Conservation (phyloP, 768 basidiomycete species). For the Tephrocybe sp. region DNA sequence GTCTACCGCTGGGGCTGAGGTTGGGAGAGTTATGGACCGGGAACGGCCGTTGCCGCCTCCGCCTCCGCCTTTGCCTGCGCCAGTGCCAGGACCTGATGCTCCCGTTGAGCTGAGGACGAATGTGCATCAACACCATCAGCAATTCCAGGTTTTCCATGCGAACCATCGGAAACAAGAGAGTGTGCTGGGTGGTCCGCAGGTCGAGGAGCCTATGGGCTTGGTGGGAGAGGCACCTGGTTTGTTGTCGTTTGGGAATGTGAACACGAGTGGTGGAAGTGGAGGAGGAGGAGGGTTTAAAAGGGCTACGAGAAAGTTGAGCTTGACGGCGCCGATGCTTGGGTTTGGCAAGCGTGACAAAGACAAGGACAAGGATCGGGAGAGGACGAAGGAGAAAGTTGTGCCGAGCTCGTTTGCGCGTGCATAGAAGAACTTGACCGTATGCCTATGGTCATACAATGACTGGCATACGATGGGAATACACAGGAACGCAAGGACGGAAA, state of each 20-base stretch:
- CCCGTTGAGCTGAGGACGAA: slow-evolving; percentile 1
- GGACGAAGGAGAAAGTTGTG: slow-evolving; percentile 15
- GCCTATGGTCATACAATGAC: too few species aligned
- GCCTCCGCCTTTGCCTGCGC: background rate
- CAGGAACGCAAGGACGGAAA: slow-evolving; percentile 1
- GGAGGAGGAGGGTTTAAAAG: slow-evolving; percentile 28
- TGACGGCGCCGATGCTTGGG: slow-evolving; percentile 59
- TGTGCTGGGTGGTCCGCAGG: slow-evolving; percentile 1
- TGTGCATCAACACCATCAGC: background rate
- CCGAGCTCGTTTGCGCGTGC: slow-evolving; percentile 8
- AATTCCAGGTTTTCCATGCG: background rate
- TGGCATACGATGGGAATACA: background rate
- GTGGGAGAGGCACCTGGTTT: slow-evolving; percentile 5
- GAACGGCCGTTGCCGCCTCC: slow-evolving; percentile 15
- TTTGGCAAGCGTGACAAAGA: slow-evolving; percentile 54
- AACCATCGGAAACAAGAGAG: slow-evolving; percentile 5
- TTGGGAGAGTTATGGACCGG: slow-evolving; percentile 4
- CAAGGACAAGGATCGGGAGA: slow-evolving; percentile 33
- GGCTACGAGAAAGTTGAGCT: slow-evolving; percentile 65
- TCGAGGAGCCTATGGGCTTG: background rate
- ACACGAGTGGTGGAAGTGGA: slow-evolving; percentile 18
- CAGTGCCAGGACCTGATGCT: background rate
- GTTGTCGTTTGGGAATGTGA: slow-evolving; percentile 6
- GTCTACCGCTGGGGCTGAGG: slow-evolving; percentile 33
- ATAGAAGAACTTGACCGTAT: background rate